Evolutionary conservation across 352 stramenopile genomes (phyloP).

Genomic region (Globisporangium canariense): DNA sequence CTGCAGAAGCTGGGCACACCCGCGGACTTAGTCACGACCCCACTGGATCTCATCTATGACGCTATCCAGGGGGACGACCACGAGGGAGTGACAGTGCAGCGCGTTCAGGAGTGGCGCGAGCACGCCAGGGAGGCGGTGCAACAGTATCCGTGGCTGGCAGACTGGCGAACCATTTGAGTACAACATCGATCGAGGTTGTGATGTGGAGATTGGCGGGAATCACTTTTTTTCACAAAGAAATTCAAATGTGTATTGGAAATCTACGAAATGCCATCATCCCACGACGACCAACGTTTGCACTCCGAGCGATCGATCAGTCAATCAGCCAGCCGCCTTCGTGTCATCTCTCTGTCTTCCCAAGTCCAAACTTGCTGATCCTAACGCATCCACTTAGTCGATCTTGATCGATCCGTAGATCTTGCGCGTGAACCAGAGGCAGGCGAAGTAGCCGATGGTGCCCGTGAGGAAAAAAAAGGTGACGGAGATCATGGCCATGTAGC

Average conservation of each 20-base stretch:
- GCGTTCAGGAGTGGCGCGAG: slow-evolving; percentile 49
- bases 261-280: slow-evolving; percentile 1
- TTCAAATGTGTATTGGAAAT: slow-evolving; percentile 10
- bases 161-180: slow-evolving; percentile 74
- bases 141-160: slow-evolving; percentile 56
- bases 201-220: neutral
- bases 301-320: neutral
- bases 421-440: slow-evolving; percentile 97
- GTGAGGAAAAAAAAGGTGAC: slow-evolving; percentile 97
- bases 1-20: slow-evolving; percentile 79
- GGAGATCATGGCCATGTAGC: slow-evolving; percentile 98
- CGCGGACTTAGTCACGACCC: slow-evolving; percentile 67
- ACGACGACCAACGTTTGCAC: neutral
- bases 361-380: no score
- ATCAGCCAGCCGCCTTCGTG: neutral
- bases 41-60: slow-evolving; percentile 59
- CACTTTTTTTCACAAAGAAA: neutral
- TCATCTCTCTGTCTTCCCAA: neutral
- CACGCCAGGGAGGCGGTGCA: slow-evolving; percentile 35
- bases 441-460: slow-evolving; percentile 96
- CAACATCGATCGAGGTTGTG: neutral
- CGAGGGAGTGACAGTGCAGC: slow-evolving; percentile 25
- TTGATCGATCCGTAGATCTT: slow-evolving; percentile 98
- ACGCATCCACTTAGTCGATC: slow-evolving; percentile 69
- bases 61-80: slow-evolving; percentile 23